Base-by-base conservation (phyloP, 2,329 filamentous ascomycete species). In the Aspergillus hortae region DNA sequence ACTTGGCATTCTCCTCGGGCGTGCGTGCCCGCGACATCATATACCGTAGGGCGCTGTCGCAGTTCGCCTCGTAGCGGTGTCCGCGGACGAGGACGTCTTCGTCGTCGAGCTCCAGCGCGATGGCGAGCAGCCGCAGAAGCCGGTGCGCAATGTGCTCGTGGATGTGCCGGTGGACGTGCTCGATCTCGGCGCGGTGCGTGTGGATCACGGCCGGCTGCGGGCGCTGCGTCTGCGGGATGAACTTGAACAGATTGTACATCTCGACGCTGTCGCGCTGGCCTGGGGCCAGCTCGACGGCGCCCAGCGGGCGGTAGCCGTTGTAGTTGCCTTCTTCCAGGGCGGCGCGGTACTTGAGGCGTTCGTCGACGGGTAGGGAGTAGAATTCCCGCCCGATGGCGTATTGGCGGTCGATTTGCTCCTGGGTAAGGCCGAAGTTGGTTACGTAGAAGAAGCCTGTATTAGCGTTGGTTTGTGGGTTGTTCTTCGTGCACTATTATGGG, bases 231-330 rank as follows among this genome's bases (percentile, higher is more conserved):
- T 72, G 63, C 2, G 68, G 65, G 11, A 71, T 74, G 61, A 82
- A 84, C 59, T 85, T 85, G 53, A 79, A 77, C 12, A 84, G 77
- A 60, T 84, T 84, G 71, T 80, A 85, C n/a, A 84, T 76, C 60
- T 85, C 78, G 33, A 80, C 70, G 52, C 83, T 83, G 60, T 85
- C 81, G 21, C 56, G 59, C 19, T 65, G 52, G 11, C 67, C 66
- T 1, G 64, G 63, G 14, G 55, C 53, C 15, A 65, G 51, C 17
- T 67, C 72, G 33, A 75, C 51, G 6, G 55, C 48, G 1, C 78
- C 78, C 1, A 73, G 59, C 0, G 77, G 77, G 25, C 77, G 74
- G 57, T 78, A 81, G 4, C 80, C 81, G 54, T 82, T 82, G 63
- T 83, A 84, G 27, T 77, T 77, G 0, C 78, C 81, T 25, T 74